Percentiles rank a stretch among this genome's conserved stretches.
phyloP scores from a whole-genome alignment of 805 yeast genomes.

The Candida andamanensis region DNA sequence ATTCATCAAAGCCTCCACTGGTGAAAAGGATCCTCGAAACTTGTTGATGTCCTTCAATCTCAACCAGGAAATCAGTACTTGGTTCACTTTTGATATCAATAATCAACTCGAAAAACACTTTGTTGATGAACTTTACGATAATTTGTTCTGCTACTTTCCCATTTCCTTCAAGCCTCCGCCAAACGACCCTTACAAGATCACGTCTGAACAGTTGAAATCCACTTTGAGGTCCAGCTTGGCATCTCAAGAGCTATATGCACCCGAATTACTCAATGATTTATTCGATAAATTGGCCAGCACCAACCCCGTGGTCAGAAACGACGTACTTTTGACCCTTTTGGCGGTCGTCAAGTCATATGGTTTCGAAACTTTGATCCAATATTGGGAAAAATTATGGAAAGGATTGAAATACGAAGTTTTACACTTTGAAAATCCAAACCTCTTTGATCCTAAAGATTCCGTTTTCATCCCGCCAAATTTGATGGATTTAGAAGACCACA shows the following conservation, averaged over 20 bases:
- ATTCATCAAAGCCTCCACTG: slow-evolving; percentile 66
- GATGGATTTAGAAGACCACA: slow-evolving; percentile 25
- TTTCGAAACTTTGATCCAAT: slow-evolving; percentile 41
- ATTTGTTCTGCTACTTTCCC: slow-evolving; percentile 92
- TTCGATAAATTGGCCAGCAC: slow-evolving; percentile 77
- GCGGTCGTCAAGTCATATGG: slow-evolving; percentile 53
- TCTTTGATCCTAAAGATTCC: slow-evolving; percentile 21
- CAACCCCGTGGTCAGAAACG: slow-evolving; percentile 66
- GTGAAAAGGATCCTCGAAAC: slow-evolving; percentile 94
- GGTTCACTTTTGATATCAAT: slow-evolving; percentile 25
- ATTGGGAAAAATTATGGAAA: slow-evolving; percentile 80
- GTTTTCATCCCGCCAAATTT: slow-evolving; percentile 22
- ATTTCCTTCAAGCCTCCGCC: slow-evolving; percentile 90
- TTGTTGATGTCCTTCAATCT: slow-evolving; percentile 64
- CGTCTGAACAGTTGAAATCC: slow-evolving; percentile 64
- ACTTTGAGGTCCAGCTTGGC: slow-evolving; percentile 60
- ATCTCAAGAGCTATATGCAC: slow-evolving; percentile 57
- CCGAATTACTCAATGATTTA: slow-evolving; percentile 70
- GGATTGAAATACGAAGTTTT: slow-evolving; percentile 85
- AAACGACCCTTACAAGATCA: slow-evolving; percentile 80
- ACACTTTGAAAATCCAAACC: slow-evolving; percentile 50
- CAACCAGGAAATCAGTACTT: slow-evolving; percentile 41
- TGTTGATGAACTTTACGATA: slow-evolving; percentile 74
- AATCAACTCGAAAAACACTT: slow-evolving; percentile 32
- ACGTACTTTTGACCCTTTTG: slow-evolving; percentile 60